Base-by-base conservation (phyloP, 352 stramenopile genomes). In the Sclerospora graminicola region DNA sequence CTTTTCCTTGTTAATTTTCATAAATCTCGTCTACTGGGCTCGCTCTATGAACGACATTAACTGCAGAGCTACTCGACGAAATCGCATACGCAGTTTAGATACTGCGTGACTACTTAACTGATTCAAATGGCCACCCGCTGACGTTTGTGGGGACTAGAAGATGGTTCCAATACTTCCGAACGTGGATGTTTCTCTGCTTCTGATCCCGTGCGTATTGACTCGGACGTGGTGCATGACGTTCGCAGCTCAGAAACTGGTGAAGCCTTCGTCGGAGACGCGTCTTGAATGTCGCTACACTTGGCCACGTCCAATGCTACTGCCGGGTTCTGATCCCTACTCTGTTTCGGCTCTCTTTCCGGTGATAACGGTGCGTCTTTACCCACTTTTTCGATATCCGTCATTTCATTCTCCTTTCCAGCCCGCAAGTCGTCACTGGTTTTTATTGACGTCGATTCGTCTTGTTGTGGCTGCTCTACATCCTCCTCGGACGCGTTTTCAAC, bases 141-240 rank as follows among this genome's bases (percentile, higher is more conserved):
- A 35, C 63, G 63, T 47, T 73, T 73, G 48, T 64, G 58, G 10
- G 58, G 58, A 61, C 63, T 69, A 9, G 54, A 58, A 27, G 63
- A 15, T 21, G 45, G 24, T 40, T 24, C 48, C 19, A 53, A 19
- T 23, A 53, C 43, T 5, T 68, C 57, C 0, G 61, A 41, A n/a
- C 32, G 61, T 41, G 61, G 30, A 18, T 54, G 57, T 36, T 71
- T 71, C 19, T 64, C 61, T 32, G 26, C 45, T 38, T 59, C 50
- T 6, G 35, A 6, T 26, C 21, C 21, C 21, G 6, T 34, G 16
- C 47, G 52, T 13, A 45, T 34, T 27, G 56, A 54, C 38, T 61
- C 60, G 3, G 55, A 66, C 14, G 47, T 51, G 18, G 41, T 57
- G 38, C 45, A 51, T 36, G 52, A 26, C 18, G 50, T 27, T 48